These are phyloP conservation scores for Austroboletus novae-zelandiae DNA, from an alignment of 1,284 basidiomycete genomes.

Conservation along the genomic window DNA sequence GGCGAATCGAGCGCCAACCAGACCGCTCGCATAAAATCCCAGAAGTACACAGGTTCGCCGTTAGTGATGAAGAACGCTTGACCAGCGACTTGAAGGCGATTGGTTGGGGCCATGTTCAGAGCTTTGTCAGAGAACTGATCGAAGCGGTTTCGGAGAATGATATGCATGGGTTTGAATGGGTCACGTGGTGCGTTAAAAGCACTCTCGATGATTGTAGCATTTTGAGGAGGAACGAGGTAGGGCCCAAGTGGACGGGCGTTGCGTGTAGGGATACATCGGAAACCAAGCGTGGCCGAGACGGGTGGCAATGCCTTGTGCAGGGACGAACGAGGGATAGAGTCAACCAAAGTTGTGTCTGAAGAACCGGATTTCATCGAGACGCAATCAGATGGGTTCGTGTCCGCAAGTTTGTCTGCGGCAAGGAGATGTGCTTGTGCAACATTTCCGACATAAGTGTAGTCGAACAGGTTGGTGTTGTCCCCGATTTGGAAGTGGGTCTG, in stretches of 20 bases:
- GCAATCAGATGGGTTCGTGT: conserved; percentile 29
- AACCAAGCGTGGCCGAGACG: conserved; percentile 62
- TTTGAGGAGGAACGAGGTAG: conserved; percentile 57
- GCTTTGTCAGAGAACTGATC: conserved; percentile 63
- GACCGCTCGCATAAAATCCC: conserved; percentile 89
- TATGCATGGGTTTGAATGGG: conserved; percentile 43
- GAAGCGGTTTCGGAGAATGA: conserved; percentile 74
- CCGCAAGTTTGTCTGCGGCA: conserved; percentile 81
- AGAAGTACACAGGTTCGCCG: conserved; percentile 94
- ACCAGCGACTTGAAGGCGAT: conserved; percentile 79
- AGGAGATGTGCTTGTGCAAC: conserved; percentile 94
- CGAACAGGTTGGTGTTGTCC: conserved; percentile 90
- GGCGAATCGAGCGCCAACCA: conserved; percentile 79
- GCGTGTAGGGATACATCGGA: conserved; percentile 71
- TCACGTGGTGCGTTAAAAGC: conserved; percentile 57
- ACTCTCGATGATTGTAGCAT: conserved; percentile 57
- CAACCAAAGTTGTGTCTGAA: conserved; percentile 22
- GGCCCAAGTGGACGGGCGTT: conserved; percentile 80
- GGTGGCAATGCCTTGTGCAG: conserved; percentile 38
- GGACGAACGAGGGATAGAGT: conserved; percentile 21
- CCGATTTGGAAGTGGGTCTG: conserved; percentile 96
- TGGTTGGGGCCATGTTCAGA: conserved; percentile 48
- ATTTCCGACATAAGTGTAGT: conserved; percentile 98
- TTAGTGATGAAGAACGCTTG: conserved; percentile 98
- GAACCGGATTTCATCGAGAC: conserved; percentile 2